These are phyloP conservation scores for Zasmidium citrigriseum DNA, from an alignment of 2,329 filamentous ascomycete species.

Conservation along the genomic window DNA sequence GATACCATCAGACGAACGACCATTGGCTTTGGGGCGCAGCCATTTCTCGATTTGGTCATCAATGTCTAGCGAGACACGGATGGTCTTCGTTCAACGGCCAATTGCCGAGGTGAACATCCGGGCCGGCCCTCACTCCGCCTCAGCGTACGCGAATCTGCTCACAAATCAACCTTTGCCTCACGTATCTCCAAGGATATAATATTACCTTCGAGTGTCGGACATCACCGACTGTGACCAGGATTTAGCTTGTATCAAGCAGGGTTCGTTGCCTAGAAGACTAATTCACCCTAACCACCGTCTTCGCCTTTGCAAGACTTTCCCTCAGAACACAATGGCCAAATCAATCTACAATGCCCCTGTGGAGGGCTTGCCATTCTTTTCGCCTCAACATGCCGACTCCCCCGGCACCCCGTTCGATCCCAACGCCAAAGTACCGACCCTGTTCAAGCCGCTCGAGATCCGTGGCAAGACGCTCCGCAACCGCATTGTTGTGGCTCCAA, in stretches of 20 bases:
- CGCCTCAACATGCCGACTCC: conserved; percentile 43
- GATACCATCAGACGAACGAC: no score
- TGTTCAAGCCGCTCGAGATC: conserved; percentile 59
- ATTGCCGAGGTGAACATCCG: neutral
- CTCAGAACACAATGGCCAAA: no score
- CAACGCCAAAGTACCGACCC: conserved; percentile 55
- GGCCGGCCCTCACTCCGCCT: neutral
- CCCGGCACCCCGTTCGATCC: conserved; percentile 48
- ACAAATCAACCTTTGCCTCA: neutral
- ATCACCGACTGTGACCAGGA: no score
- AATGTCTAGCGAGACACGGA: no score
- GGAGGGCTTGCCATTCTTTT: conserved; percentile 49
- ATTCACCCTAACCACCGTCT: no score
- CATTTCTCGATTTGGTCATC: no score
- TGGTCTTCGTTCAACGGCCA: no score
- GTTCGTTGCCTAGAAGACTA: no score
- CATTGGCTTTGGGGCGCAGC: no score
- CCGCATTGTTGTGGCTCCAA: conserved; percentile 61
- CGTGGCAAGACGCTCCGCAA: conserved; percentile 64
- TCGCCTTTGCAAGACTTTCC: no score
- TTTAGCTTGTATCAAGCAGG: no score
- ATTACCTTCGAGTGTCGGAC: no score
- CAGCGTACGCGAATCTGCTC: neutral
- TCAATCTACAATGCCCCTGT: conserved; percentile 43
- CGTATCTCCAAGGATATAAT: neutral